Conservation (phyloP, 768 basidiomycete species). For the Amanita molliuscula region DNA sequence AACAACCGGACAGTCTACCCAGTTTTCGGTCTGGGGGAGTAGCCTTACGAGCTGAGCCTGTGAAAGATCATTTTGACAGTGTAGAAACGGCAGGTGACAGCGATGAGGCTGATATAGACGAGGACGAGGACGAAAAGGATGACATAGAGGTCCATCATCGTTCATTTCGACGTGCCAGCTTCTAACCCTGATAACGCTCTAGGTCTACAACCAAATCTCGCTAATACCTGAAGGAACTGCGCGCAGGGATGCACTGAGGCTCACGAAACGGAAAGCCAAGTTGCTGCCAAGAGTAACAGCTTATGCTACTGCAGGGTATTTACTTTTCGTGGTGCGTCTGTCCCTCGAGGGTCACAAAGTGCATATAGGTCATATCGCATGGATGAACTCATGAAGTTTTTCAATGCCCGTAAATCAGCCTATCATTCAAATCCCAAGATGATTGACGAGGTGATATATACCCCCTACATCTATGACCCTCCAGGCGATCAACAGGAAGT, state of each 20-base stretch:
- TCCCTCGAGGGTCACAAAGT: background rate
- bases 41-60: conserved; percentile 16
- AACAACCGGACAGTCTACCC: conserved; percentile 57
- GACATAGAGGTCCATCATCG: conserved; percentile 43
- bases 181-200: conserved; percentile 2
- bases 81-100: conserved; percentile 45
- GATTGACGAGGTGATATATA: conserved; percentile 92
- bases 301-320: conserved; percentile 86
- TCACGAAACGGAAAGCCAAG: conserved; percentile 95
- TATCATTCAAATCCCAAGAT: conserved; percentile 82
- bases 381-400: conserved; percentile 80
- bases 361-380: conserved; percentile 74
- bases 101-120: conserved; percentile 65
- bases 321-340: conserved; percentile 2
- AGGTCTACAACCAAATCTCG: conserved; percentile 93
- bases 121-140: conserved; percentile 45
- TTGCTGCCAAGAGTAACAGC: conserved; percentile 89
- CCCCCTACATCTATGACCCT: conserved; percentile 77
- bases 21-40: conserved; percentile 16
- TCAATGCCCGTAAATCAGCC: conserved; percentile 69
- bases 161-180: background rate
- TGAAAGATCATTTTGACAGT: conserved; percentile 35
- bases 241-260: conserved; percentile 74
- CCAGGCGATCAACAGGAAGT: conserved; percentile 21
- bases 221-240: conserved; percentile 93